These are phyloP conservation scores for Scutellaria minor DNA, from an alignment of 257 asterid genomes.

Conservation along the genomic window DNA sequence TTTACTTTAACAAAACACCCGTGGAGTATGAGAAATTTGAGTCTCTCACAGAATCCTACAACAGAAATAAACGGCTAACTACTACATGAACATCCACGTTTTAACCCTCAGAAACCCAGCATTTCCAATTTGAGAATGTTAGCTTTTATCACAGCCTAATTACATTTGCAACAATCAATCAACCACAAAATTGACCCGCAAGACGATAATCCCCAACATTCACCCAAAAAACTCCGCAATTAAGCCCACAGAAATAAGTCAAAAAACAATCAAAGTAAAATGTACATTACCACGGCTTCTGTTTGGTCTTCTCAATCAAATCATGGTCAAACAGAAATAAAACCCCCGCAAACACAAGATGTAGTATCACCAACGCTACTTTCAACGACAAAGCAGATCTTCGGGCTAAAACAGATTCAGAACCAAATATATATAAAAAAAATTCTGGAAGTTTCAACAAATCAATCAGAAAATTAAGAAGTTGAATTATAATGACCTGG, in stretches of 20 bases:
- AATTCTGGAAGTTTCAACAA: constrained; percentile 11
- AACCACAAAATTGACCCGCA: constrained; percentile 3
- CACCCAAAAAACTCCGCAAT: constrained; percentile 17
- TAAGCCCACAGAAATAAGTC: constrained; percentile 18
- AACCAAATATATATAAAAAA: constrained; percentile 11
- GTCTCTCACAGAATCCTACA: constrained; percentile 5
- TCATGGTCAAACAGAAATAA: constrained; percentile 65
- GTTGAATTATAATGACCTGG: constrained; percentile 55
- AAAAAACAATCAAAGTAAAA: constrained; percentile 10
- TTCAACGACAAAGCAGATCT: constrained; percentile 77
- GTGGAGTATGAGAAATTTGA: constrained; percentile 8
- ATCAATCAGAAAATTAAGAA: constrained; percentile 14
- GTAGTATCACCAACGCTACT: constrained; percentile 81
- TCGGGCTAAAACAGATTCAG: constrained; percentile 57
- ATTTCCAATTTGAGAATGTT: background rate
- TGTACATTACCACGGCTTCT: constrained; percentile 69
- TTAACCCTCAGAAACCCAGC: constrained; percentile 2
- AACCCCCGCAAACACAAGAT: constrained; percentile 65
- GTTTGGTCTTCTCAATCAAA: constrained; percentile 64
- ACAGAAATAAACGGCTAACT: background rate
- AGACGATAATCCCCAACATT: constrained; percentile 18
- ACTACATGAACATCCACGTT: background rate
- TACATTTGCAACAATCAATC: constrained; percentile 32
- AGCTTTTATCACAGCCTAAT: constrained; percentile 20
- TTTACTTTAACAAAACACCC: background rate